Conservation (phyloP, 78 protist species). For the Capsaspora owczarzaki region DNA sequence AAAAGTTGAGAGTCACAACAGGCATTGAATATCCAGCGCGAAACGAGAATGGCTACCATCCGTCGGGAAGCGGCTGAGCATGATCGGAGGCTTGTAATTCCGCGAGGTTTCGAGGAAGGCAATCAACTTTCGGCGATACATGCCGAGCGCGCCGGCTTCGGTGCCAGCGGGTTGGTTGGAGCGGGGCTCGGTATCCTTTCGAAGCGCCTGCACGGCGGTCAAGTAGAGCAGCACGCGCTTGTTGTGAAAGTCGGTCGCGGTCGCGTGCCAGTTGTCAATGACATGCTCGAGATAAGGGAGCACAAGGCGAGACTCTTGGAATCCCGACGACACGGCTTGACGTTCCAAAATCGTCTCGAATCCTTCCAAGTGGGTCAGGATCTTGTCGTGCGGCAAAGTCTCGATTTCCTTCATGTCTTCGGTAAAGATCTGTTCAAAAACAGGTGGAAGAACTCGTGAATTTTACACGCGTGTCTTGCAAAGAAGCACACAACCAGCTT, state of each 20-base stretch:
- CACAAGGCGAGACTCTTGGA: too few relatives aligned
- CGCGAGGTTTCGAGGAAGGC: not conserved
- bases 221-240: not conserved
- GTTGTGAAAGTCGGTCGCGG: not conserved
- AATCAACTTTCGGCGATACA: not conserved
- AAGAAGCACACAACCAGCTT: too few relatives aligned
- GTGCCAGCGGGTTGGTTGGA: not conserved
- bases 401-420: not conserved
- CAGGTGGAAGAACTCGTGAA: not conserved
- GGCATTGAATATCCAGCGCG: too few relatives aligned
- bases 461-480: too few relatives aligned
- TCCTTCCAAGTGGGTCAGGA: not conserved
- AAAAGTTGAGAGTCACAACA: too few relatives aligned
- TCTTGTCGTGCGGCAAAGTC: not conserved
- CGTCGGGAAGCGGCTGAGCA: not conserved
- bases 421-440: not conserved
- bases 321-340: too few relatives aligned
- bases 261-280: not conserved
- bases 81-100: not conserved
- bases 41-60: too few relatives aligned
- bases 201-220: not conserved
- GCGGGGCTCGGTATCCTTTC: not conserved
- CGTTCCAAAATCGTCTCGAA: not conserved
- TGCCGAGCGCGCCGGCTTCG: not conserved
- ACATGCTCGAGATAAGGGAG: not conserved